Base-by-base conservation (phyloP, 1,284 basidiomycete species). In the Pseudozyma sp. region DNA sequence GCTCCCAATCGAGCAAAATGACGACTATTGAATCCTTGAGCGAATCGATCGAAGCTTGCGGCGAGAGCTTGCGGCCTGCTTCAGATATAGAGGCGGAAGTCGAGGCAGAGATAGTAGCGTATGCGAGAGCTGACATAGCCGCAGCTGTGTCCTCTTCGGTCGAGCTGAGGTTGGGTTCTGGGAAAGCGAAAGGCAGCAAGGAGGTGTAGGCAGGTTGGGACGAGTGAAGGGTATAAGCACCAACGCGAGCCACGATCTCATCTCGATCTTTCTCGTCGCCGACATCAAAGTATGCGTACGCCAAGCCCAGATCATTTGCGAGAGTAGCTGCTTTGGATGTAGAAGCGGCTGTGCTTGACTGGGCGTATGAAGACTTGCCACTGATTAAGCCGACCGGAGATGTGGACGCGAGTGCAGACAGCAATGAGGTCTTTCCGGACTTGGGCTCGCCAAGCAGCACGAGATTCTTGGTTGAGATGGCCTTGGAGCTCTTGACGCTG, bases 1-100 rank as follows among this genome's bases (percentile, higher is more conserved):
- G 89, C 76, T 94, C 94, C 96, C 95, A 98, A 85, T 99, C 96
- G n/a, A 98, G 87, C 0, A 92, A 89, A 77, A 98, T 92, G 77
- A 97, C 87, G 52, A 95, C 90, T 13, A 94, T 88, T 0, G 93
- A 92, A 79, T 96, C 92, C 40, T 90, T 88, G 10, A 95, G 85
- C 6, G 90, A 87, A 16, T 63, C 67, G 58, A 81, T 67, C 13
- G 79, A 78, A 3, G 76, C 62, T 10, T 53, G 68, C 1, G 68
- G 52, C 12, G 57, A 18, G 13, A 52, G 18, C n/a, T 45, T 14
- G 14, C 52, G 47, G 21, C 39, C 52, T 7, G 43, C 35, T 10
- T 44, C 39, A n/a, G 35, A 16, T 14, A 52, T 25, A 16, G 57
- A 48, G 5, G 53, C 34, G 4, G 57, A 42, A 16, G 55, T 14